Evolutionary conservation across 441 rosid genomes (phyloP), one percentile per base, ranked within the genome.

Genomic region (Brassica hybrid): DNA sequence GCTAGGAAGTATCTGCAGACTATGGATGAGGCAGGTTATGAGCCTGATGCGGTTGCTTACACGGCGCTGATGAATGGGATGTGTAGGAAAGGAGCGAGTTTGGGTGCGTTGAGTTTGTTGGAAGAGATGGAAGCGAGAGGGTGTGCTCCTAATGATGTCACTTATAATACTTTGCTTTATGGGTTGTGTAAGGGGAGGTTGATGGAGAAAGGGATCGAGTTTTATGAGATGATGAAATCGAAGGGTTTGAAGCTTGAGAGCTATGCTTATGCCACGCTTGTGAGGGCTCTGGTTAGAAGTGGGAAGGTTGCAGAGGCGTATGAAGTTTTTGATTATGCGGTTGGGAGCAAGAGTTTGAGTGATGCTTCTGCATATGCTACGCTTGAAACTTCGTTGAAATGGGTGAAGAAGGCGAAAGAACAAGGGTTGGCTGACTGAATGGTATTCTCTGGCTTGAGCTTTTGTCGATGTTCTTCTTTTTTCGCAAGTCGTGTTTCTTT

Each of bases 11-110:
- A 82, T 74, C 67, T 93, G 80, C 75, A 83, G 63, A 41, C 74
- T 43, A 91, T 92, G 96, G 85, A 83, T 54, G 92, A 90, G 41
- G 73, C 83, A 0, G 99, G 97, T 6, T 85, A 84, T 76, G 82
- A 85, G 68, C 97, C 99, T 0, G 92, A 94, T 69, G 80, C 90
- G 0, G 89, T 83, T 1, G 88, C 96, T 0, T 94, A 94, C 68
- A 93, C 98, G 5, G 85, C 98, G 0, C 76, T 93, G 84, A 94
- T 93, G 99, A 91, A 91, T 27, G 99, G 98, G 27, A 74, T 94
- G 94, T 93, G 98, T 81, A 85, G 98, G 78, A 90, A 94, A 81
- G 88, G 93, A 34, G 83, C 88, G 58, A 79, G 81, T 5, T 23
- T 84, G 83, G 91, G 94, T 21, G 98, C 98, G 12, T 56, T 93